Percentiles rank a stretch among this genome's conserved stretches.
These are phyloP conservation scores for Hypoxylon sp. DNA, from an alignment of 2,329 filamentous ascomycete genomes.

Conservation along the genomic window DNA sequence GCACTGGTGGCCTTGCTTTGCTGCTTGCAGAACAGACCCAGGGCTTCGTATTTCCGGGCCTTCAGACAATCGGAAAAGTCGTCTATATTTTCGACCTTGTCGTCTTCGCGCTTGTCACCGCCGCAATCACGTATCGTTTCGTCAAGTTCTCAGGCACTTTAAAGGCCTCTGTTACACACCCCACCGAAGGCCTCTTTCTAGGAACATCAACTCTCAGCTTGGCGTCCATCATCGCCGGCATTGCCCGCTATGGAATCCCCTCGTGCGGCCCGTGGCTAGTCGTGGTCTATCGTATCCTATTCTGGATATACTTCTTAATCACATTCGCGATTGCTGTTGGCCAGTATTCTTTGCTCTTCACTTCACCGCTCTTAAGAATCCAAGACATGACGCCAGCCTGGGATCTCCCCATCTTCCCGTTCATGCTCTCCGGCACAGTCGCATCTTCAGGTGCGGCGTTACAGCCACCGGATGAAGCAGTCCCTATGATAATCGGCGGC, in stretches of 20 bases:
- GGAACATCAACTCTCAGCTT: slow-evolving; percentile 57
- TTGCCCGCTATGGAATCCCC: slow-evolving; percentile 58
- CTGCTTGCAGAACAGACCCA: slow-evolving; percentile 61
- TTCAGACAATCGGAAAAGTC: slow-evolving; percentile 65
- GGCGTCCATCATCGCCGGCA: slow-evolving; percentile 61
- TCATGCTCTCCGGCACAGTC: slow-evolving; percentile 58
- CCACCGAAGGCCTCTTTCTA: slow-evolving; percentile 66
- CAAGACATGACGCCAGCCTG: slow-evolving; percentile 60
- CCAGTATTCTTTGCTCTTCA: slow-evolving; percentile 58
- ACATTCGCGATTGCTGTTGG: slow-evolving; percentile 58
- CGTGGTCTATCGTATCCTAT: slow-evolving; percentile 57
- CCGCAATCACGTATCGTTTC: slow-evolving; percentile 61
- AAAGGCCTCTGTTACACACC: slow-evolving; percentile 62
- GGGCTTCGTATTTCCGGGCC: slow-evolving; percentile 60
- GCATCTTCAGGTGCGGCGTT: slow-evolving; percentile 53
- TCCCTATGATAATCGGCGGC: slow-evolving; percentile 61
- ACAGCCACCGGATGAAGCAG: slow-evolving; percentile 53
- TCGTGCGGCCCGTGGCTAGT: slow-evolving; percentile 59
- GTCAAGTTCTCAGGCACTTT: slow-evolving; percentile 61
- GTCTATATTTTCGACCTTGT: slow-evolving; percentile 67
- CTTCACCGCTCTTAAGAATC: slow-evolving; percentile 55
- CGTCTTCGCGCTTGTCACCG: slow-evolving; percentile 58
- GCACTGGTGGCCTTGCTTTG: slow-evolving; percentile 62
- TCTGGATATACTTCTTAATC: slow-evolving; percentile 61
- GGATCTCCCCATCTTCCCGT: slow-evolving; percentile 54